Evolutionary conservation across 2,329 filamentous ascomycete genomes (phyloP).

Genomic region (Curvularia eragrostidis): DNA sequence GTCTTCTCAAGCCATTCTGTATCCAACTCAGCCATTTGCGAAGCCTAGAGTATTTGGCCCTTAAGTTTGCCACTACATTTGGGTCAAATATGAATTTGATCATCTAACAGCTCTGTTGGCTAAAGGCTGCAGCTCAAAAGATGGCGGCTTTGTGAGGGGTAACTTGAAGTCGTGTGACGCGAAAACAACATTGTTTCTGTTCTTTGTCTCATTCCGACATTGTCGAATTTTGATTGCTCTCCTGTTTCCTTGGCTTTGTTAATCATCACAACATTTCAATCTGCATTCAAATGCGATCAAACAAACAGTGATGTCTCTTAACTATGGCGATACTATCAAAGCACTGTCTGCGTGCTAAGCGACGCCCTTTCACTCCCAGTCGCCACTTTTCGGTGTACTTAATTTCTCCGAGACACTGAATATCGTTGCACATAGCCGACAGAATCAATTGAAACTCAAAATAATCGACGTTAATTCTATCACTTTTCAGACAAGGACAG

Average conservation of each 20-base stretch:
- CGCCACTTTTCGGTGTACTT: conserved; percentile 5
- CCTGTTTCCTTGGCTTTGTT: conserved; percentile 10
- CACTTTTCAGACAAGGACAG: not conserved
- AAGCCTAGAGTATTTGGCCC: not conserved
- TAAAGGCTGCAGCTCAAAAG: not conserved
- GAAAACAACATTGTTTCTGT: not conserved
- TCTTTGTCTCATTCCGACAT: conserved; percentile 18
- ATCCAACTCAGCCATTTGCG: not conserved
- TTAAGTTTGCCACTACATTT: not conserved
- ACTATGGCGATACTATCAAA: conserved; percentile 14
- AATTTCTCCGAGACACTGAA: not conserved
- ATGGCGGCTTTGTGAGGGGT: not conserved
- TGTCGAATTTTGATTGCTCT: conserved; percentile 8
- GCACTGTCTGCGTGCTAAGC: not conserved
- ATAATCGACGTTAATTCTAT: not conserved
- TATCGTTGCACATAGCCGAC: not conserved
- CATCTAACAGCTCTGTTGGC: not conserved
- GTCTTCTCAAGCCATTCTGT: not conserved
- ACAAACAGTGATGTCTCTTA: not conserved
- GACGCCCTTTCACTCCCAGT: conserved; percentile 8
- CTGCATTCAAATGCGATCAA: conserved; percentile 8
- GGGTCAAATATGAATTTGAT: not conserved
- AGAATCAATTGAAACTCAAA: not conserved
- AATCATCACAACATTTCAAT: not conserved
- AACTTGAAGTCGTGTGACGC: not conserved